Conservation (phyloP, 129 eudicot species). For the Pittosporum tobira region DNA sequence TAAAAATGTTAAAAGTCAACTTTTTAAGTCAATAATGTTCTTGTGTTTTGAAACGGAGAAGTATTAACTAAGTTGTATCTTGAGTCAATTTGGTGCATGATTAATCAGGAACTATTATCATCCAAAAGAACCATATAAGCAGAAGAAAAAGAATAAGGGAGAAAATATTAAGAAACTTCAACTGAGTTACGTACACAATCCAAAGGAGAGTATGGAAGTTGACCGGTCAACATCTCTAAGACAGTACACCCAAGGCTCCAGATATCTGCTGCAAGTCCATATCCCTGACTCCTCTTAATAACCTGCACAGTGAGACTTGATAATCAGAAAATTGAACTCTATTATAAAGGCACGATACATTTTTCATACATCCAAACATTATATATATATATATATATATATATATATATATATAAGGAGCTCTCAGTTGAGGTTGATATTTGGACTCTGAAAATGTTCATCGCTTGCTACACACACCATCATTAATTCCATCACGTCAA, state of each 20-base stretch:
- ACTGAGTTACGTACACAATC: constrained; percentile 52
- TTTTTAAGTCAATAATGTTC: no score
- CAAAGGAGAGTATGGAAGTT: constrained; percentile 63
- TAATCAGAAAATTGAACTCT: not conserved
- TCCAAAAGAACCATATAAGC: not conserved
- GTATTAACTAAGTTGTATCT: no score
- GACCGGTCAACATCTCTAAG: constrained; percentile 78
- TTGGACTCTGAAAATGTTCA: no score
- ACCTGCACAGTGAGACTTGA: constrained; percentile 40
- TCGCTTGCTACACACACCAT: no score
- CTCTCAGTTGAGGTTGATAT: no score
- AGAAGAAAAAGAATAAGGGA: not conserved
- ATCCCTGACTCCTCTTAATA: constrained; percentile 51
- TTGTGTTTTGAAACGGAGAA: no score
- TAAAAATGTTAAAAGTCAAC: no score
- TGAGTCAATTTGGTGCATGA: not conserved
- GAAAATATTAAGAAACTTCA: not conserved
- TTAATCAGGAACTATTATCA: not conserved
- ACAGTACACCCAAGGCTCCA: constrained; percentile 99
- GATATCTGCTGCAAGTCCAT: constrained; percentile 93
- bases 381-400: no score
- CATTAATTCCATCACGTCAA: no score
- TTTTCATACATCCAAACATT: no score
- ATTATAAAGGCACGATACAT: no score
- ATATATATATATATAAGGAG: no score